These are phyloP conservation scores for Podaxis sp. DNA, from an alignment of 768 basidiomycete genomes.

Conservation along the genomic window DNA sequence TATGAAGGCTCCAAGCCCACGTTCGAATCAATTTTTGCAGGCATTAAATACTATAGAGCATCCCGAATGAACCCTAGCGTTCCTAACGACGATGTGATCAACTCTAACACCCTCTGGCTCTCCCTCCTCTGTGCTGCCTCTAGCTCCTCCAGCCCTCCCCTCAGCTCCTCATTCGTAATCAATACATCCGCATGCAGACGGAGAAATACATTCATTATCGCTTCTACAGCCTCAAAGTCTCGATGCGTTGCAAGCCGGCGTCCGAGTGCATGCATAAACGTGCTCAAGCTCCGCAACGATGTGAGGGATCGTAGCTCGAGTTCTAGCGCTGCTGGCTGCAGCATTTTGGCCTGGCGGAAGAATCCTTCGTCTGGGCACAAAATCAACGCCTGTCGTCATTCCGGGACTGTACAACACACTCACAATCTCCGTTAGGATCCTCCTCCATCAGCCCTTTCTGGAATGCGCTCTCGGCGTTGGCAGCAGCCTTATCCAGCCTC, in stretches of 20 bases:
- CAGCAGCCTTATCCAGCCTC: conserved; percentile 48
- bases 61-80: conserved; percentile 75
- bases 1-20: background rate
- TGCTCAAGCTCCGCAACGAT: conserved; percentile 53
- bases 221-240: conserved; percentile 95
- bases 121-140: conserved; percentile 68
- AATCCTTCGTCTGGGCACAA: conserved; percentile 65
- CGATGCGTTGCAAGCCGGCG: conserved; percentile 70
- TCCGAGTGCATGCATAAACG: conserved; percentile 73
- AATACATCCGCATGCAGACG: conserved; percentile 81
- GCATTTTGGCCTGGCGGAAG: conserved; percentile 77
- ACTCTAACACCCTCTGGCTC: conserved; percentile 70
- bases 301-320: conserved; percentile 81
- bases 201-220: conserved; percentile 80
- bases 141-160: conserved; percentile 51
- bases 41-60: conserved; percentile 35
- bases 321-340: conserved; percentile 90
- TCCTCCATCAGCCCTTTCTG: conserved; percentile 57
- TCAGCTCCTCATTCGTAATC: conserved; percentile 64
- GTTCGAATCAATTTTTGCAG: background rate
- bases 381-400: background rate
- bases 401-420: conserved; percentile 23
- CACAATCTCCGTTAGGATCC: conserved; percentile 61
- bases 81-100: conserved; percentile 70
- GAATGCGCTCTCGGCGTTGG: conserved; percentile 64